Percentiles rank a stretch among this genome's conserved stretches.
Conservation (phyloP, 805 yeast genomes). For the Vanderwaltozyma yarrowii region DNA sequence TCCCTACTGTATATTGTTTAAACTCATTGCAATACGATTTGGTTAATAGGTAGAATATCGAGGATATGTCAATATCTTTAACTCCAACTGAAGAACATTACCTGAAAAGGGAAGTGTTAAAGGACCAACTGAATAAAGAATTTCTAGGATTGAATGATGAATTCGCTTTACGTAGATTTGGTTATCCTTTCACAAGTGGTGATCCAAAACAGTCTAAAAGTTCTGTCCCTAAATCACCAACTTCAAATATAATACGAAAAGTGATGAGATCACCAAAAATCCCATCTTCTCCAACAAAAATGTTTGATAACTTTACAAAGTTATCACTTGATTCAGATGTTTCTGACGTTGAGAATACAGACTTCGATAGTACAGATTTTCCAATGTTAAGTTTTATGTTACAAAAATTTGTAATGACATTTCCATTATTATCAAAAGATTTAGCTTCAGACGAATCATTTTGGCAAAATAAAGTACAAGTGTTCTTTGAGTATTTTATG, state of each 20-base stretch:
- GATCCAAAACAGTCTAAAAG: constrained; percentile 29
- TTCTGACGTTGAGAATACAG: too few relatives aligned
- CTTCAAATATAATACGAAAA: not conserved
- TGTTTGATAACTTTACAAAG: not conserved
- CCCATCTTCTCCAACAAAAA: constrained; percentile 1
- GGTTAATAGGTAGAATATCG: too few relatives aligned
- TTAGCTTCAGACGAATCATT: constrained; percentile 43
- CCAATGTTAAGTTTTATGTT: constrained; percentile 67
- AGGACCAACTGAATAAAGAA: constrained; percentile 53
- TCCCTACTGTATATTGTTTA: too few relatives aligned
- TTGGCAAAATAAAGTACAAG: constrained; percentile 75
- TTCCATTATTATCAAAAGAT: constrained; percentile 58
- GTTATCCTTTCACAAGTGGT: constrained; percentile 57
- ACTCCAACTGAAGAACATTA: constrained; percentile 68
- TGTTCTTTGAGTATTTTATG: constrained; percentile 71
- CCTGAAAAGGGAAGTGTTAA: constrained; percentile 70
- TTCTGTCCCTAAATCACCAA: not conserved
- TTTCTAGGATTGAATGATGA: constrained; percentile 48
- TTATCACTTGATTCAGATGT: too few relatives aligned
- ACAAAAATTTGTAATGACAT: constrained; percentile 47
- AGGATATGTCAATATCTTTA: not conserved
- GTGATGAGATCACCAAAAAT: not conserved
- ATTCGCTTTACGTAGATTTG: constrained; percentile 56
- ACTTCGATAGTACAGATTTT: constrained; percentile 30
- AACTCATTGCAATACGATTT: too few relatives aligned